These are phyloP conservation scores for Tulasnella sp. DNA, from an alignment of 768 basidiomycete genomes.

Conservation along the genomic window DNA sequence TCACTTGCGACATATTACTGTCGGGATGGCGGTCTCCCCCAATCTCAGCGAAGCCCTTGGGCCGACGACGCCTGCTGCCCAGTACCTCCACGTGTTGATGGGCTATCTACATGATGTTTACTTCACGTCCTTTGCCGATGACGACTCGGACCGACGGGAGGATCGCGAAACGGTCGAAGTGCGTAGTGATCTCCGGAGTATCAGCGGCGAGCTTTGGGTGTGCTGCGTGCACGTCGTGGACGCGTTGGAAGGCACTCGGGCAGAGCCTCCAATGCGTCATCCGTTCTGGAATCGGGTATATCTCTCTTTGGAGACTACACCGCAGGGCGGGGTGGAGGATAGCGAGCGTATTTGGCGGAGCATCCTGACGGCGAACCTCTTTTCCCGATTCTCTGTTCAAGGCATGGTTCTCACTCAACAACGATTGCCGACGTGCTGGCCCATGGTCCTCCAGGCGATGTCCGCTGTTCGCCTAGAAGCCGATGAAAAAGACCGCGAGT, in stretches of 20 bases:
- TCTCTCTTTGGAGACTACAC: background rate
- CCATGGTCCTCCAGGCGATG: conserved; percentile 44
- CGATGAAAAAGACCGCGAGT: conserved; percentile 32
- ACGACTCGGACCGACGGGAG: no score
- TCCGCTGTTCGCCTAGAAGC: conserved; percentile 45
- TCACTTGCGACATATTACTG: background rate
- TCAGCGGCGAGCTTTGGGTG: conserved; percentile 60
- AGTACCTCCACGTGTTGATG: conserved; percentile 21
- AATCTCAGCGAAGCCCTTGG: background rate
- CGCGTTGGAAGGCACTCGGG: background rate
- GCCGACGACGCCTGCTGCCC: background rate
- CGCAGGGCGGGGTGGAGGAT: conserved; percentile 27
- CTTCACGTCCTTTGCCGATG: conserved; percentile 15
- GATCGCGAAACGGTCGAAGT: background rate
- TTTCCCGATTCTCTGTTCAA: conserved; percentile 64
- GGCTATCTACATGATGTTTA: conserved; percentile 25
- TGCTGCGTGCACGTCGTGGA: conserved; percentile 48
- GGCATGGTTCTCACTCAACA: conserved; percentile 34
- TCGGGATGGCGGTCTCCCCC: background rate
- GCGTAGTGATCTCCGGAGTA: conserved; percentile 29
- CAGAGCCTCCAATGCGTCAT: background rate
- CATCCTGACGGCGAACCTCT: conserved; percentile 53
- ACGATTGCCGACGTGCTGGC: conserved; percentile 51
- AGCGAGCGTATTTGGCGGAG: conserved; percentile 65
- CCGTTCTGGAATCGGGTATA: conserved; percentile 5